Evolutionary conservation across 2,329 filamentous ascomycete species (phyloP).

Genomic region (Penicillium hesseltinei): DNA sequence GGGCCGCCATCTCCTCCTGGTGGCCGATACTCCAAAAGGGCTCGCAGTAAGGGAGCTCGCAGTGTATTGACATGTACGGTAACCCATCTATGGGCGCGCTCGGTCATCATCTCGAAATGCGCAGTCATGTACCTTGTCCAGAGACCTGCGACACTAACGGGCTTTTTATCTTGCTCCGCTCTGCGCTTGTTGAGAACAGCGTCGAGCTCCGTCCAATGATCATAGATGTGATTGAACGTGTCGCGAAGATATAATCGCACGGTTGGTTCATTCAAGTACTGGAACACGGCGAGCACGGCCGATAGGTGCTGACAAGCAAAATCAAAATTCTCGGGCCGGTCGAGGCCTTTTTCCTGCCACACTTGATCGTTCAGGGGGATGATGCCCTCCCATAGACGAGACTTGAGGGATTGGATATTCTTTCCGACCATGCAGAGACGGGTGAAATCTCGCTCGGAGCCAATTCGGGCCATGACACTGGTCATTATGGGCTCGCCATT

Average conservation of each 20-base stretch:
- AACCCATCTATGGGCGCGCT: constrained; percentile 26
- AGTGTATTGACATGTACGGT: constrained; percentile 15
- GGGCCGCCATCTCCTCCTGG: neutral
- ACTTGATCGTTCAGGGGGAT: constrained; percentile 25
- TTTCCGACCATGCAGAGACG: constrained; percentile 23
- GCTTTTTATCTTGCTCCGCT: neutral
- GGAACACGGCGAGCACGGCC: constrained; percentile 23
- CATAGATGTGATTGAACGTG: constrained; percentile 26
- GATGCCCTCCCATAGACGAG: constrained; percentile 27
- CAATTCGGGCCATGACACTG: constrained; percentile 13
- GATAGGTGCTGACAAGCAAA: constrained; percentile 24
- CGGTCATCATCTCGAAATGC: constrained; percentile 25
- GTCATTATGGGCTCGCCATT: constrained; percentile 5
- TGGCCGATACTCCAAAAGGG: constrained; percentile 6
- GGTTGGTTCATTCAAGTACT: constrained; percentile 23
- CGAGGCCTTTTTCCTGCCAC: constrained; percentile 24
- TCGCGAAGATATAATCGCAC: constrained; percentile 17
- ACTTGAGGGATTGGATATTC: constrained; percentile 27
- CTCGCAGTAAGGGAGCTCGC: constrained; percentile 12
- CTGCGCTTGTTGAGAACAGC: constrained; percentile 17
- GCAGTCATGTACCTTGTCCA: constrained; percentile 25
- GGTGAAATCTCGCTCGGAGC: constrained; percentile 8
- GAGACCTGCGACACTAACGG: constrained; percentile 15
- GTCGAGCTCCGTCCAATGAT: constrained; percentile 17
- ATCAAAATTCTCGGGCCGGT: constrained; percentile 20